Evolutionary conservation across 257 asterid species (phyloP).

Genomic region (Nicotiana knightiana): DNA sequence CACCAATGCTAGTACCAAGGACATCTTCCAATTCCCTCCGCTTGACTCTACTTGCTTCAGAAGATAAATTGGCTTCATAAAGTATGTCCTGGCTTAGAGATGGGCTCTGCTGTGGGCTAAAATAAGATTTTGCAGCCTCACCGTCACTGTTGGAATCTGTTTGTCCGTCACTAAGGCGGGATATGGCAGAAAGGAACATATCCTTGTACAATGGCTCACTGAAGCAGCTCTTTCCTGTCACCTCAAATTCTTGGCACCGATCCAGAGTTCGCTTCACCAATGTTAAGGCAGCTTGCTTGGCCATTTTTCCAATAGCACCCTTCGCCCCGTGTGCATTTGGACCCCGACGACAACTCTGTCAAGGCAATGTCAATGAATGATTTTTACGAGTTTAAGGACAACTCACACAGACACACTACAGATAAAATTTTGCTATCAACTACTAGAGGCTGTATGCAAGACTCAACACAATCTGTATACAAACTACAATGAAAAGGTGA

Average conservation of each 20-base stretch:
- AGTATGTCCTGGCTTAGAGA: conserved; percentile 46
- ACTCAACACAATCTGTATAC: background rate
- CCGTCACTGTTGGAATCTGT: conserved; percentile 42
- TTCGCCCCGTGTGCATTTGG: conserved; percentile 76
- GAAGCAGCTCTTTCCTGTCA: conserved; percentile 80
- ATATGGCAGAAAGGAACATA: conserved; percentile 65
- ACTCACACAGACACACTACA: background rate
- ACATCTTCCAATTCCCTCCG: conserved; percentile 70
- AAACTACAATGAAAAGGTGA: conserved; percentile 1
- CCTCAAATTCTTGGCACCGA: conserved; percentile 57
- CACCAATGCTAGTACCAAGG: conserved; percentile 43
- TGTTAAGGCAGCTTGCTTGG: conserved; percentile 80
- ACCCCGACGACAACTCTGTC: conserved; percentile 71
- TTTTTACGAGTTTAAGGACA: background rate
- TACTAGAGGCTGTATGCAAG: background rate
- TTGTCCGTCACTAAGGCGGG: conserved; percentile 44
- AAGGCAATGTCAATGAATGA: background rate
- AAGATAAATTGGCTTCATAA: conserved; percentile 48
- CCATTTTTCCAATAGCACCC: conserved; percentile 65
- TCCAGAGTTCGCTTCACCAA: conserved; percentile 69
- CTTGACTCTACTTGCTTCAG: conserved; percentile 55
- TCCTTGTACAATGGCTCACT: conserved; percentile 58
- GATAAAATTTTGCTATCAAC: background rate
- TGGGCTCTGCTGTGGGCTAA: conserved; percentile 68
- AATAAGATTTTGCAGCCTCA: conserved; percentile 45